phyloP scores from a whole-genome alignment of 208 protist species.

The Trypanosomatidae sp. region DNA sequence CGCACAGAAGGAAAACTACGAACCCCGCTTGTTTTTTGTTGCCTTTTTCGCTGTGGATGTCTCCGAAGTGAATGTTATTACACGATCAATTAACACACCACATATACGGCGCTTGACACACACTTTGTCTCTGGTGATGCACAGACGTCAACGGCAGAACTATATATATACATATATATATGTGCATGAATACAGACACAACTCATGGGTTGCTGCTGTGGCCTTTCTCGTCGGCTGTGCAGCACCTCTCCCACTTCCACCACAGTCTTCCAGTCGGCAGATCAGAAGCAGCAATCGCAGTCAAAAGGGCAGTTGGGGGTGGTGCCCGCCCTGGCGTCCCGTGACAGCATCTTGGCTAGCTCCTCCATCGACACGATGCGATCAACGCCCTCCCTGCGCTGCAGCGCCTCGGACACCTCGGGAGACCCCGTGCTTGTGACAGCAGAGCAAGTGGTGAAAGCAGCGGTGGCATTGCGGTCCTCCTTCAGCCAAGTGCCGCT shows the following conservation, averaged over 20 bases:
- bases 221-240: neutral
- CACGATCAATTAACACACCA: neutral
- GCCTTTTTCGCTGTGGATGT: neutral
- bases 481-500: conserved; percentile 36
- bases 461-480: conserved; percentile 7
- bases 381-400: conserved; percentile 68
- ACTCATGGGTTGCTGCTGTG: neutral
- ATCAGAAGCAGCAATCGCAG: conserved; percentile 90
- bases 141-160: neutral
- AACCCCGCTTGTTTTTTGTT: neutral
- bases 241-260: neutral
- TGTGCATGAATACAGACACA: too few species aligned
- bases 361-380: conserved; percentile 78
- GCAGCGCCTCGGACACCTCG: conserved; percentile 21
- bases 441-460: neutral
- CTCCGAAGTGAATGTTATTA: neutral
- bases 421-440: neutral
- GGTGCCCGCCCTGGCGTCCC: conserved; percentile 68
- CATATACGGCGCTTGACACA: neutral
- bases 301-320: conserved; percentile 92
- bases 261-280: conserved; percentile 1
- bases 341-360: conserved; percentile 79
- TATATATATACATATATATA: neutral
- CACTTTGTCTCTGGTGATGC: neutral
- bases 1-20: neutral